A percentile compares a stretch with the other conserved stretches of the same genome.
These are phyloP conservation scores for Solanum etuberosum DNA, from an alignment of 257 asterid genomes.

Conservation along the genomic window DNA sequence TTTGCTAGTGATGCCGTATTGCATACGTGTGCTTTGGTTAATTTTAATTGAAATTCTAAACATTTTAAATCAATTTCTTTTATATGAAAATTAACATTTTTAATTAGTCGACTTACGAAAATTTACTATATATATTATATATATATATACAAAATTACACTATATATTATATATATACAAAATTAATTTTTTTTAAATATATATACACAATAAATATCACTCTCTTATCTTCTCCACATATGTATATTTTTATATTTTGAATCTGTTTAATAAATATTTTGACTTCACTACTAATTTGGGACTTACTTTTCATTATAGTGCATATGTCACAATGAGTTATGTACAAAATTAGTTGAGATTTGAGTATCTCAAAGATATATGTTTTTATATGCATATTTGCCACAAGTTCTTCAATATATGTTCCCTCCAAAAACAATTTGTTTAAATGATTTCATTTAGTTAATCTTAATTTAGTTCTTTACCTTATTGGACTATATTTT, in stretches of 20 bases:
- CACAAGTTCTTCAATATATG: too few species aligned
- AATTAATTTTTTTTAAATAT: too few species aligned
- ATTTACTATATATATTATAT: background rate
- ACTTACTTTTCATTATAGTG: background rate
- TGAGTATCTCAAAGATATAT: background rate
- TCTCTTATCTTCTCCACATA: background rate
- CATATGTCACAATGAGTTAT: background rate
- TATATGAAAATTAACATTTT: background rate
- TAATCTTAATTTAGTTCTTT: too few species aligned
- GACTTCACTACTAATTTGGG: background rate
- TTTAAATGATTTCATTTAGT: background rate
- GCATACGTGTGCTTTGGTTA: background rate
- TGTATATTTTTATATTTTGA: too few species aligned
- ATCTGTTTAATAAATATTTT: too few species aligned
- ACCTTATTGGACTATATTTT: too few species aligned
- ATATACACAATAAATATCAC: background rate
- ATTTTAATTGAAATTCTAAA: background rate
- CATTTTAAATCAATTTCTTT: background rate
- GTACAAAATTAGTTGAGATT: background rate
- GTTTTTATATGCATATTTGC: background rate
- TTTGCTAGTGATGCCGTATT: background rate
- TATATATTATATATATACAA: background rate
- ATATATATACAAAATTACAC: too few species aligned
- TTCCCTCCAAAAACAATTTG: background rate
- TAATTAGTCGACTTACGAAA: too few species aligned